Evolutionary conservation across 371 early-diverging fungal genomes (phyloP), one percentile per base, ranked within the genome.

Genomic region (Mucor saturninus): DNA sequence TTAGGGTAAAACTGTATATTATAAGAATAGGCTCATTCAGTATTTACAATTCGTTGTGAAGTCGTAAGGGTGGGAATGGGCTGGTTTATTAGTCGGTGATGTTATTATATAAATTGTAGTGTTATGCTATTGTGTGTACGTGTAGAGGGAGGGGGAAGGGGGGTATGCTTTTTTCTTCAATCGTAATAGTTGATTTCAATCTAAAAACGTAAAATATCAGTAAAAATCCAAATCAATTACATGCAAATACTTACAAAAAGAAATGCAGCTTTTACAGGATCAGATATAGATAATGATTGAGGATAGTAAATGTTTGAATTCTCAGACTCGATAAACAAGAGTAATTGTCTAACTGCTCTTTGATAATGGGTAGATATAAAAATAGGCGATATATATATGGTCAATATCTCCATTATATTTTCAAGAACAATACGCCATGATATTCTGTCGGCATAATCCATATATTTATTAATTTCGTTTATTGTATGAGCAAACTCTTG

Each of bases 251-350:
- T 74, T 74, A 79, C 83, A 73, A 77, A 82, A 11, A 82, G 73
- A 58, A 79, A 79, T 13, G 83, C 83, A 28, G 68, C 57, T 40
- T 76, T 75, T 26, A 82, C 79, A 28, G 83, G 83, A 59, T 75
- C 69, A 9, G 78, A 65, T 45, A 82, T 77, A 30, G 62, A 69
- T 9, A 77, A 54, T 11, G 73, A 61, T n/a, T 74, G 64, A 21
- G 68, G 62, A 56, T 74, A 67, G 59, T 82, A 82, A 15, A 74
- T 57, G 10, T 50, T 54, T 52, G 64, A 55, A 49, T 82, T 82
- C 60, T 82, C 74, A 9, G 70, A 49, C 15, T 82, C 78, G 54
- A 82, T 79, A 49, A 77, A 82, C 21, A 60, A 51, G 21, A 69
- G 32, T 30, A 82, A 60, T 38, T 58, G 67, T 39, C 69, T 65